phyloP scores from a whole-genome alignment of 2,329 filamentous ascomycete species.

The Rutstroemia sp. region DNA sequence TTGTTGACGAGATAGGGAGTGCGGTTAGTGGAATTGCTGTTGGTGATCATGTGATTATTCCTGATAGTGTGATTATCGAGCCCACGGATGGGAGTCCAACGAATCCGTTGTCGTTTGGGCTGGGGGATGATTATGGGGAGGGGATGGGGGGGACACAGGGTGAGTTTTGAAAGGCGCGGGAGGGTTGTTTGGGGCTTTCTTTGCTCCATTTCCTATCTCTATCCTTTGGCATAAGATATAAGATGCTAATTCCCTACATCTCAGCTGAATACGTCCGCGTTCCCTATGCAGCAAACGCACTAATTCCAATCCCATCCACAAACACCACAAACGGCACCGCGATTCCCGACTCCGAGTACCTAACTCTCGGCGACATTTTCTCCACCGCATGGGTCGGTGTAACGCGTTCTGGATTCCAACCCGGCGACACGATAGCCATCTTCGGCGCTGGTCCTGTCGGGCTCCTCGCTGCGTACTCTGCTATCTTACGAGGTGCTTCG shows the following conservation, averaged over 20 bases:
- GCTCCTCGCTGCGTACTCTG: slow-evolving; percentile 59
- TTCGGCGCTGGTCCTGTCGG: slow-evolving; percentile 60
- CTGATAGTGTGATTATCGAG: slow-evolving; percentile 62
- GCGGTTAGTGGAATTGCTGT: slow-evolving; percentile 60
- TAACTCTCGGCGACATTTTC: slow-evolving; percentile 43
- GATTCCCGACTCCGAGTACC: slow-evolving; percentile 50
- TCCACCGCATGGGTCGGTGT: slow-evolving; percentile 50
- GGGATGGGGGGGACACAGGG: too few relatives aligned
- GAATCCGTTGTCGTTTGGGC: too few relatives aligned
- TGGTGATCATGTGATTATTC: slow-evolving; percentile 73
- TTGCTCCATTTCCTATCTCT: too few relatives aligned
- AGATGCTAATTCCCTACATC: slow-evolving; percentile 26
- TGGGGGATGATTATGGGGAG: too few relatives aligned
- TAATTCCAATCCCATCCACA: too few relatives aligned
- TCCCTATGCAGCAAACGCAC: slow-evolving; percentile 44
- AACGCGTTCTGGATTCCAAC: slow-evolving; percentile 48
- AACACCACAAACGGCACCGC: too few relatives aligned
- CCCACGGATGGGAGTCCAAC: slow-evolving; percentile 58
- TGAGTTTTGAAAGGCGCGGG: too few relatives aligned
- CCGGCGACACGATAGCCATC: slow-evolving; percentile 55
- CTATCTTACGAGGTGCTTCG: slow-evolving; percentile 49
- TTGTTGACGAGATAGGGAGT: slow-evolving; percentile 59
- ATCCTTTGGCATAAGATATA: too few relatives aligned
- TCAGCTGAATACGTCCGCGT: slow-evolving; percentile 59
- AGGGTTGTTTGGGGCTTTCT: too few relatives aligned